A percentile compares a stretch with the other conserved stretches of the same genome.
Evolutionary conservation across 768 basidiomycete species (phyloP).

Genomic region (Termitomyces sp.): DNA sequence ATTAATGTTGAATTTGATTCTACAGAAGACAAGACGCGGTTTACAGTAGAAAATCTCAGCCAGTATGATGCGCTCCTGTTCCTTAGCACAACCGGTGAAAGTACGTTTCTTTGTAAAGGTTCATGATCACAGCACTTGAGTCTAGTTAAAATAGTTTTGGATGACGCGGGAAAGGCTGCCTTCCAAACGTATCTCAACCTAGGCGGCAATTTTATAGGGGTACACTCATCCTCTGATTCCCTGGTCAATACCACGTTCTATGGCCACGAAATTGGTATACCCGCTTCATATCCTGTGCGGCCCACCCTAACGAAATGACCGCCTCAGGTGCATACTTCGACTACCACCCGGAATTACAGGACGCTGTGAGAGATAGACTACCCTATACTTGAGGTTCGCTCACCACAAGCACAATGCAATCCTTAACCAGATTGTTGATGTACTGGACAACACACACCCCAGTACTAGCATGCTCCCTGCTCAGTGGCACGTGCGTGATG

Average conservation of each 20-base stretch:
- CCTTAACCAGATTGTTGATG: conserved; percentile 47
- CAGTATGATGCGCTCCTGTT: conserved; percentile 66
- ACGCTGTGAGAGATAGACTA: conserved; percentile 40
- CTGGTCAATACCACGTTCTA: conserved; percentile 55
- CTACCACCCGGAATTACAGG: conserved; percentile 61
- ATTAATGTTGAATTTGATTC: conserved; percentile 54
- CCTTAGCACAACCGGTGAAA: conserved; percentile 62
- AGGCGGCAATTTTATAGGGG: conserved; percentile 67
- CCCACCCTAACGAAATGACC: not conserved
- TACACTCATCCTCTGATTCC: conserved; percentile 63
- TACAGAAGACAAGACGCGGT: conserved; percentile 54
- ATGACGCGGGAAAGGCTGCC: conserved; percentile 50
- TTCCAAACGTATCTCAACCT: conserved; percentile 58
- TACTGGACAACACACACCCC: conserved; percentile 53
- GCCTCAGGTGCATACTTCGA: conserved; percentile 58
- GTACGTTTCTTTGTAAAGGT: conserved; percentile 25
- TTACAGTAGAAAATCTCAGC: conserved; percentile 48
- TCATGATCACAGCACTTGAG: not conserved
- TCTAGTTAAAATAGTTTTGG: conserved; percentile 41
- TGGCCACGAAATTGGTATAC: conserved; percentile 47
- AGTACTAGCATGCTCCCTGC: conserved; percentile 50
- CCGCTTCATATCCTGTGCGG: not conserved
- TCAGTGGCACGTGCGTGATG: conserved; percentile 49
- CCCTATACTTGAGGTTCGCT: not conserved
- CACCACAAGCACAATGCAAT: not conserved